phyloP scores from a whole-genome alignment of 2,329 filamentous ascomycete species.

The Orbilia javanica region DNA sequence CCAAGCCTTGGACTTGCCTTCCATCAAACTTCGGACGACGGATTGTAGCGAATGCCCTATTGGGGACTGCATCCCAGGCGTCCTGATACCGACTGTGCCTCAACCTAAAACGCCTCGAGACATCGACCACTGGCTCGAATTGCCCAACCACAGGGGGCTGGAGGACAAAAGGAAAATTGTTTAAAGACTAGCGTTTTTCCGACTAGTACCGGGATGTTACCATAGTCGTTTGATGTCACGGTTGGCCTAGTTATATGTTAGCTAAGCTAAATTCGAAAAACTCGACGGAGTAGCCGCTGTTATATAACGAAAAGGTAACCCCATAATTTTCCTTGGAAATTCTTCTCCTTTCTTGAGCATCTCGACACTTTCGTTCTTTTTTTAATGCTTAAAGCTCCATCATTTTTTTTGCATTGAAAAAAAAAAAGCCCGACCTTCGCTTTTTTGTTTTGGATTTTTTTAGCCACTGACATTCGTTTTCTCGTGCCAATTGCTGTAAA shows the following conservation, averaged over 20 bases:
- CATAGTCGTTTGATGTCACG: conserved; percentile 41
- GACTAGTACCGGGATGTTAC: conserved; percentile 47
- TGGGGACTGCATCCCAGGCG: conserved; percentile 33
- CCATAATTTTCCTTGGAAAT: background rate
- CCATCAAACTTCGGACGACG: conserved; percentile 51
- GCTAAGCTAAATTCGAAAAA: conserved; percentile 35
- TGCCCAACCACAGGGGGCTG: conserved; percentile 42
- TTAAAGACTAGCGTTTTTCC: conserved; percentile 33
- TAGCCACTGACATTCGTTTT: conserved; percentile 25
- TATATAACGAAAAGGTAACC: conserved; percentile 57
- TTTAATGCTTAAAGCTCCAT: background rate
- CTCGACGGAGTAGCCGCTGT: conserved; percentile 21
- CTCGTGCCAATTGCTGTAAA: conserved; percentile 18
- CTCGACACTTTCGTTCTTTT: conserved; percentile 19
- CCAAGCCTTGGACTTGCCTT: background rate
- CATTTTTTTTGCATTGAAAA: background rate
- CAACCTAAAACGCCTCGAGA: conserved; percentile 40
- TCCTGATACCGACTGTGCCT: conserved; percentile 49
- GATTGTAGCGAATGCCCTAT: conserved; percentile 46
- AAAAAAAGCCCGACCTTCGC: background rate
- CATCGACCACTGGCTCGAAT: conserved; percentile 23
- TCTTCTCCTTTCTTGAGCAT: background rate
- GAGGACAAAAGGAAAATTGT: conserved; percentile 6
- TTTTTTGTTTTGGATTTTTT: background rate
- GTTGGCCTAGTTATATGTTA: conserved; percentile 43